Conservation (phyloP, 495 filamentous ascomycete genomes). For the Hypoxylon lenormandii region DNA sequence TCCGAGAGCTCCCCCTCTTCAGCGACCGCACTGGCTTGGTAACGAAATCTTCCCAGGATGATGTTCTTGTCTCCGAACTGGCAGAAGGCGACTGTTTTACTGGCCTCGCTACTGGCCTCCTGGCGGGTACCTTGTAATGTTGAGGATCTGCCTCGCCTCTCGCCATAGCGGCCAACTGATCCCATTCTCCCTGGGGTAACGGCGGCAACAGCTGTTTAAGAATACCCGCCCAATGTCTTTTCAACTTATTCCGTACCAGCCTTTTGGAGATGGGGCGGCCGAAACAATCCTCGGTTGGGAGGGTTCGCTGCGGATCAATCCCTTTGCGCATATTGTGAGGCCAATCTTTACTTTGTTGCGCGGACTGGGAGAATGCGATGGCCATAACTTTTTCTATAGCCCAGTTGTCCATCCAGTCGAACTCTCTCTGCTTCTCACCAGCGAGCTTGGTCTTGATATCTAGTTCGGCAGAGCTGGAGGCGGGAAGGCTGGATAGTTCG, state of each 20-base stretch:
- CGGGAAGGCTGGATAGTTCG: slow-evolving; percentile 58
- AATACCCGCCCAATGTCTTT: slow-evolving; percentile 68
- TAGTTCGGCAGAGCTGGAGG: slow-evolving; percentile 54
- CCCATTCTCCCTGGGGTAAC: slow-evolving; percentile 73
- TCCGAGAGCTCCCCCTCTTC: slow-evolving; percentile 41
- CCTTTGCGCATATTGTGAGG: slow-evolving; percentile 58
- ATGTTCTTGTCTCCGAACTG: neutral
- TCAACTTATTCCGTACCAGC: slow-evolving; percentile 69
- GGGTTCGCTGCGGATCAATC: slow-evolving; percentile 56
- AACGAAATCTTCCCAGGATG: slow-evolving; percentile 42
- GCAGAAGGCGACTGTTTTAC: slow-evolving; percentile 25
- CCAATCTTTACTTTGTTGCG: slow-evolving; percentile 38
- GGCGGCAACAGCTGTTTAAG: slow-evolving; percentile 76
- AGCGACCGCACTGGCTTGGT: slow-evolving; percentile 40
- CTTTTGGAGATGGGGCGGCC: slow-evolving; percentile 65
- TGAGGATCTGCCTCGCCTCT: slow-evolving; percentile 64
- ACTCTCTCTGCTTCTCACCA: slow-evolving; percentile 18
- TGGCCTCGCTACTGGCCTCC: slow-evolving; percentile 48
- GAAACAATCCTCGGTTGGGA: slow-evolving; percentile 75
- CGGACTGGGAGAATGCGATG: slow-evolving; percentile 49
- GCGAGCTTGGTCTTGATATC: slow-evolving; percentile 21
- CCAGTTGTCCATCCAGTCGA: slow-evolving; percentile 62
- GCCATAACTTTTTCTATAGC: slow-evolving; percentile 50
- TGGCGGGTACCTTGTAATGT: slow-evolving; percentile 47
- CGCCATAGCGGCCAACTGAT: slow-evolving; percentile 69